These are phyloP conservation scores for Quercus ilex DNA, from an alignment of 306 rosid species.

Conservation along the genomic window DNA sequence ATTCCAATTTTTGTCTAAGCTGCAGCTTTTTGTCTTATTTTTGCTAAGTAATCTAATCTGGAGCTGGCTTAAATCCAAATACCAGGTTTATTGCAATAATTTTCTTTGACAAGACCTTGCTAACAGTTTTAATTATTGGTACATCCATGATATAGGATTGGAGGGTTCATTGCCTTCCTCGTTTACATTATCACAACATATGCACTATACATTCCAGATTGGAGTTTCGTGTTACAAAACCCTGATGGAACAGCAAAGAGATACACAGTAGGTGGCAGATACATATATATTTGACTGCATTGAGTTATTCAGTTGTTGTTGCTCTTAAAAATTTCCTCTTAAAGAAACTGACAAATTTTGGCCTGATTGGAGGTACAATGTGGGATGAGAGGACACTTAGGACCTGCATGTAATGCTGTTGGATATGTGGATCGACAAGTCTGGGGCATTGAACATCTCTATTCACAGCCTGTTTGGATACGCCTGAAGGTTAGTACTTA, in stretches of 20 bases:
- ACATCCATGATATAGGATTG: conserved; percentile 47
- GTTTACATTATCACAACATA: conserved; percentile 73
- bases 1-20: no score
- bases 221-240: conserved; percentile 53
- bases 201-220: conserved; percentile 70
- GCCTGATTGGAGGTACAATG: conserved; percentile 51
- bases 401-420: conserved; percentile 91
- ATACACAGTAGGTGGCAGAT: conserved; percentile 44
- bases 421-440: conserved; percentile 79
- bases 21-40: no score
- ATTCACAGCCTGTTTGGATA: conserved; percentile 73
- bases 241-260: conserved; percentile 1
- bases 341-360: neutral
- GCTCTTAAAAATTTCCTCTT: neutral
- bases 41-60: no score
- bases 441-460: conserved; percentile 91
- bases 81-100: neutral
- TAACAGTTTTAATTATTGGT: neutral
- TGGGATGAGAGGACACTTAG: conserved; percentile 86
- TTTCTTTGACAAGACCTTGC: neutral
- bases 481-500: conserved; percentile 56
- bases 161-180: conserved; percentile 64
- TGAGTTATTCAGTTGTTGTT: neutral
- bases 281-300: neutral
- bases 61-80: no score